Evolutionary conservation across 1,139 yeast genomes (phyloP).

Genomic region (Lodderomyces metapsilosis): DNA sequence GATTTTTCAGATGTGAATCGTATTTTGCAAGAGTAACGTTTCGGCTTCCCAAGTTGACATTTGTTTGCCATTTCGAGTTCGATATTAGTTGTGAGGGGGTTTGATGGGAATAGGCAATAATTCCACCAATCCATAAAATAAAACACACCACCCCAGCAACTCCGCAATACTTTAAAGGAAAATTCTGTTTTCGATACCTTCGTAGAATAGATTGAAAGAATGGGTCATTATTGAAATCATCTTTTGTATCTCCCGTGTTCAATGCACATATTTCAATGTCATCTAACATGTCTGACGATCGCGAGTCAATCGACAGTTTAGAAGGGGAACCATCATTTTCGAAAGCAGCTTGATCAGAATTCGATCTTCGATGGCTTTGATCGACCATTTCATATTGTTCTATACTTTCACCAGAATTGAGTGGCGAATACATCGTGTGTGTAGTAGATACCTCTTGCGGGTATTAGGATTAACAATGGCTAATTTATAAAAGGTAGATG

Average conservation of each 20-base stretch:
- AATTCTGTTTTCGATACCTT: constrained; percentile 19
- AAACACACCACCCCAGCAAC: constrained; percentile 9
- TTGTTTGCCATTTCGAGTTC: constrained; percentile 28
- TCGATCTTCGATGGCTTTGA: constrained; percentile 11
- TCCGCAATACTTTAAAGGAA: constrained; percentile 12
- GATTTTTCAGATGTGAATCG: constrained; percentile 24
- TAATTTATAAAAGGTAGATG: no score
- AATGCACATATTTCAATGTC: constrained; percentile 23
- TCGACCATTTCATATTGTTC: constrained; percentile 28
- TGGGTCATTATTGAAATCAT: constrained; percentile 27
- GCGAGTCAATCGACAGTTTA: constrained; percentile 17
- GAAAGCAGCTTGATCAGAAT: not conserved
- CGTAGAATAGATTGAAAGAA: constrained; percentile 24
- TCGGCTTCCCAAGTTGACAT: constrained; percentile 24
- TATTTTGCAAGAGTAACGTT: constrained; percentile 36
- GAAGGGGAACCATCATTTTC: constrained; percentile 3
- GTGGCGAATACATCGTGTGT: constrained; percentile 12
- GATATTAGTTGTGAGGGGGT: constrained; percentile 21
- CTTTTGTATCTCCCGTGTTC: constrained; percentile 9
- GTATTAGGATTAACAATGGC: no score
- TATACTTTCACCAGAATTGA: constrained; percentile 6
- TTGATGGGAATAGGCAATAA: constrained; percentile 31
- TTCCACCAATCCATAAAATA: constrained; percentile 27
- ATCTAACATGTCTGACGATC: constrained; percentile 30
- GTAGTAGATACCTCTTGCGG: no score